Conservation (phyloP, 495 filamentous ascomycete genomes). For the Penicillium manginii region DNA sequence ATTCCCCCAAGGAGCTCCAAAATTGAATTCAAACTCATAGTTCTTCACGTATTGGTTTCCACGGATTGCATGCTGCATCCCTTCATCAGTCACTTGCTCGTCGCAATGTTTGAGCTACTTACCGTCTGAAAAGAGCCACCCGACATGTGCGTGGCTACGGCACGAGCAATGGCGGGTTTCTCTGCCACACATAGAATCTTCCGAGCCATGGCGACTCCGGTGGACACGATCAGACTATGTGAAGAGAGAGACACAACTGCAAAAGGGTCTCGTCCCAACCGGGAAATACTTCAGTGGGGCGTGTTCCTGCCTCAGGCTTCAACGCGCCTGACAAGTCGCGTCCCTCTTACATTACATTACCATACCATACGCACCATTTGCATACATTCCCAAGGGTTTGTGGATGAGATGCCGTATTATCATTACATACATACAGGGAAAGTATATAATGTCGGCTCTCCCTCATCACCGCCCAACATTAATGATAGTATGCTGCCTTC, state of each 20-base stretch:
- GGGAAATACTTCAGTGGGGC: slow-evolving; percentile 14
- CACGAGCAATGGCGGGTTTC: slow-evolving; percentile 94
- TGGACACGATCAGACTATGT: slow-evolving; percentile 15
- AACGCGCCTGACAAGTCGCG: neutral
- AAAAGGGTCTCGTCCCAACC: slow-evolving; percentile 17
- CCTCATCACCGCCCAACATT: no score
- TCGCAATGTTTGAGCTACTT: slow-evolving; percentile 37
- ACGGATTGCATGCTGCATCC: slow-evolving; percentile 54
- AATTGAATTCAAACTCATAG: slow-evolving; percentile 88
- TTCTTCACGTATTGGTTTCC: slow-evolving; percentile 87
- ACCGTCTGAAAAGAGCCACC: slow-evolving; percentile 74
- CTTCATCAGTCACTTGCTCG: slow-evolving; percentile 25
- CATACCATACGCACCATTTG: neutral
- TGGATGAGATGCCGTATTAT: no score
- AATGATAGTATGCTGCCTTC: neutral
- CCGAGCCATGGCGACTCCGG: slow-evolving; percentile 33
- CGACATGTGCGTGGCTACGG: slow-evolving; percentile 85
- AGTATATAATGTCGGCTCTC: no score
- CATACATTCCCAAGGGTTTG: neutral
- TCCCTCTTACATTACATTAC: neutral
- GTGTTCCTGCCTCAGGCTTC: neutral
- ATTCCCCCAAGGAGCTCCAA: slow-evolving; percentile 76
- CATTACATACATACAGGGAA: no score
- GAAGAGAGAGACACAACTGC: slow-evolving; percentile 11
- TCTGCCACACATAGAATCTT: slow-evolving; percentile 92